Evolutionary conservation across 805 yeast species (phyloP).

Genomic region (Wickerhamomyces subpelliculosus): DNA sequence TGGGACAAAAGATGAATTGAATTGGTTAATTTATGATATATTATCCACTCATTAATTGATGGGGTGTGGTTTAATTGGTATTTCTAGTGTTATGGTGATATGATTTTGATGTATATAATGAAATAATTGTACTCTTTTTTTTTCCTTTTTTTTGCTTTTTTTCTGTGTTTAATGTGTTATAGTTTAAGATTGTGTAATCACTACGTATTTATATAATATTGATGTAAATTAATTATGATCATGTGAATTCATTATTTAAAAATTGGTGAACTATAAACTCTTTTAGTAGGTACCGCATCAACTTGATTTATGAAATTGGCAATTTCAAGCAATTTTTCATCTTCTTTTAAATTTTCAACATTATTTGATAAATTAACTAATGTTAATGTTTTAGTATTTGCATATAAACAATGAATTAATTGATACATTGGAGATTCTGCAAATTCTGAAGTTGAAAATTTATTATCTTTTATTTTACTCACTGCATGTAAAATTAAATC

Average conservation of each 20-base stretch:
- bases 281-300: constrained; percentile 10
- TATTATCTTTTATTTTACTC: constrained; percentile 6
- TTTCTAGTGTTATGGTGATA: background rate
- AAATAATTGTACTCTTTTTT: no score
- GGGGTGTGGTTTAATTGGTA: background rate
- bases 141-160: no score
- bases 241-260: background rate
- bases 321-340: constrained; percentile 13
- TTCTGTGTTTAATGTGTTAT: no score
- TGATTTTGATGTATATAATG: no score
- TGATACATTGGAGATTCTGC: constrained; percentile 13
- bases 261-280: constrained; percentile 8
- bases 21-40: constrained; percentile 66
- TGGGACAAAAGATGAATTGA: constrained; percentile 61
- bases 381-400: constrained; percentile 30
- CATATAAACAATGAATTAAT: constrained; percentile 17
- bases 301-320: constrained; percentile 7
- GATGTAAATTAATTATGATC: no score
- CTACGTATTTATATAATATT: no score
- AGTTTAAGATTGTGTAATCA: no score
- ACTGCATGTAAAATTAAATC: constrained; percentile 2
- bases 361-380: constrained; percentile 22
- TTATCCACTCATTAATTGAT: constrained; percentile 9
- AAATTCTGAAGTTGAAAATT: constrained; percentile 11
- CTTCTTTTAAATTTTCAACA: constrained; percentile 7